phyloP scores from a whole-genome alignment of 306 rosid genomes.

The Ochetophila trinervis region DNA sequence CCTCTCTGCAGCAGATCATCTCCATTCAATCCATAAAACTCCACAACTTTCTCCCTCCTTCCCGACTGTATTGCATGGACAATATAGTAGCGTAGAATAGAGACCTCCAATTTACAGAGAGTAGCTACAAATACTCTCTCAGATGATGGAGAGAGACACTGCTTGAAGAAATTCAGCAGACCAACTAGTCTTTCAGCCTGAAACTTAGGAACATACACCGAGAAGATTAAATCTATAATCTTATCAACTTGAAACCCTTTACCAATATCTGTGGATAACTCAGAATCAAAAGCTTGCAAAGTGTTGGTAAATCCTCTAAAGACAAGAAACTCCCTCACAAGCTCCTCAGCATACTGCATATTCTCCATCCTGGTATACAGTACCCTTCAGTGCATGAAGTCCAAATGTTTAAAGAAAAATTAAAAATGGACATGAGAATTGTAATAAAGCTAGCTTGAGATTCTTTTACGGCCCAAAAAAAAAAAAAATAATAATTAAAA shows the following conservation, averaged over 20 bases:
- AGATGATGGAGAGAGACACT: conserved; percentile 63
- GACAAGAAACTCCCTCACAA: conserved; percentile 83
- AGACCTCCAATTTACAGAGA: conserved; percentile 60
- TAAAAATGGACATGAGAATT: too few relatives aligned
- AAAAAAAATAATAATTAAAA: too few relatives aligned
- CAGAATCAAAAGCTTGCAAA: conserved; percentile 73
- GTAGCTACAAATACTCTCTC: conserved; percentile 49
- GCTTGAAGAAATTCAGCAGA: conserved; percentile 71
- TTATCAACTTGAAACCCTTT: conserved; percentile 75
- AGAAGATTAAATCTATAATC: conserved; percentile 78
- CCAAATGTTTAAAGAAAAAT: neutral
- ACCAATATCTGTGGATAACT: conserved; percentile 68
- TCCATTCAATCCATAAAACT: conserved; percentile 60
- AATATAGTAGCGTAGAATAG: conserved; percentile 63
- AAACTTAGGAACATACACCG: conserved; percentile 66
- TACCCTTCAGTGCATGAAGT: conserved; percentile 9
- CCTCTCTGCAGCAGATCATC: conserved; percentile 57
- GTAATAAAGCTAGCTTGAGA: too few relatives aligned
- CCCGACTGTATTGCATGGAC: conserved; percentile 59
- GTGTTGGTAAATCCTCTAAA: conserved; percentile 84
- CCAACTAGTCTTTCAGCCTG: conserved; percentile 60
- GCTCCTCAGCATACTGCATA: conserved; percentile 89
- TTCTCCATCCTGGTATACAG: conserved; percentile 56
- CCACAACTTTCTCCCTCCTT: conserved; percentile 64
- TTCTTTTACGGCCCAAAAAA: too few relatives aligned